phyloP scores from a whole-genome alignment of 2,329 filamentous ascomycete species.

The Phoma herbarum region DNA sequence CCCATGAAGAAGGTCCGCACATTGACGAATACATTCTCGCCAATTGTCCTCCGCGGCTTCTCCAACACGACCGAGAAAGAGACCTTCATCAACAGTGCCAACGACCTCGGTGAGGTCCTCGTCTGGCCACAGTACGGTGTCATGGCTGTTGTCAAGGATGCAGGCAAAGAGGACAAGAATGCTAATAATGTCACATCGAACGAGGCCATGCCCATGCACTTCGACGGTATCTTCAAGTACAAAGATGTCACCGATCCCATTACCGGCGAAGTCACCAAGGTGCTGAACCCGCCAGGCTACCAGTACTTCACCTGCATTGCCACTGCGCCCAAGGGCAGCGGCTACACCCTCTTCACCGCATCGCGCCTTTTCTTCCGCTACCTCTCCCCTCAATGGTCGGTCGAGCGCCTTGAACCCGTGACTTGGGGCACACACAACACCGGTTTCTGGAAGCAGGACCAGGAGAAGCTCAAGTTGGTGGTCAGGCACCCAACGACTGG shows the following conservation, averaged over 20 bases:
- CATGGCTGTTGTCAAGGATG: slow-evolving; percentile 68
- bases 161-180: slow-evolving; percentile 57
- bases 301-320: slow-evolving; percentile 62
- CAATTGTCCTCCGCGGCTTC: slow-evolving; percentile 64
- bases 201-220: slow-evolving; percentile 64
- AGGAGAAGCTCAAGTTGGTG: slow-evolving; percentile 58
- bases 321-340: slow-evolving; percentile 60
- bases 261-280: slow-evolving; percentile 55
- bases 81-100: slow-evolving; percentile 57
- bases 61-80: slow-evolving; percentile 57
- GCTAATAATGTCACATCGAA: slow-evolving; percentile 63
- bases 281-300: slow-evolving; percentile 49
- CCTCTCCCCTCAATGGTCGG: slow-evolving; percentile 51
- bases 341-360: slow-evolving; percentile 64
- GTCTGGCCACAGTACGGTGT: slow-evolving; percentile 65
- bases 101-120: slow-evolving; percentile 59
- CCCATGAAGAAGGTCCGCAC: slow-evolving; percentile 57
- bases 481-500: slow-evolving; percentile 57
- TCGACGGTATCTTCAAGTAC: slow-evolving; percentile 66
- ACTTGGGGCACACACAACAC: slow-evolving; percentile 38
- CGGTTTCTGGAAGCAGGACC: slow-evolving; percentile 46
- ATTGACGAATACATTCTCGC: slow-evolving; percentile 62
- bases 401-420: slow-evolving; percentile 51
- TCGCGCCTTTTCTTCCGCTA: slow-evolving; percentile 62
- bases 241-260: slow-evolving; percentile 49